Evolutionary conservation across 1,139 yeast species (phyloP), one percentile per base, ranked within the genome.

Genomic region (Magnusiomyces starmeri): DNA sequence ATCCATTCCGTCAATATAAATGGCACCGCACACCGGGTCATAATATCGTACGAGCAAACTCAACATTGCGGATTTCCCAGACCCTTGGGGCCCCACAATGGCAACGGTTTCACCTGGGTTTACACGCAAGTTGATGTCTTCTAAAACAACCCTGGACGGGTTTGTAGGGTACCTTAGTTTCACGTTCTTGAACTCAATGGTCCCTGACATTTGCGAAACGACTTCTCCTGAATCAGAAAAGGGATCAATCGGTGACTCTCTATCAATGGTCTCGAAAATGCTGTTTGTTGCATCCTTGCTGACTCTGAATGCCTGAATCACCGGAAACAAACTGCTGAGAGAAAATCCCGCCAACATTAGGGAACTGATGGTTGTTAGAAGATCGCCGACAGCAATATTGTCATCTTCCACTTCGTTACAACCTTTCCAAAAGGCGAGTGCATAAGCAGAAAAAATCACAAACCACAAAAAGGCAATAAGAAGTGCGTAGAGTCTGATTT

Each of bases 61-160:
- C 0, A 90, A 83, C 34, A 89, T 76, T 0, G 97, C 88, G 4
- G 95, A 85, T 64, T 89, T 89, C 18, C 97, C 97, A 53, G 94
- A 82, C 0, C 97, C 97, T n/a, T 95, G 85, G n/a, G 92, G 88
- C 0, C 97, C 97, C 18, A 88, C 96, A 52, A 89, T 76, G 63
- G 96, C 92, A 4, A 90, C 82, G 52, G 87, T 85, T 51, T 88
- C 83, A n/a, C 92, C 89, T 2, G 85, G 78, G 9, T 74, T 68
- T 32, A 89, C 76, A 10, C 69, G 73, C 50, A 89, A 76, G 40
- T 77, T 72, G 61, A 89, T 75, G 12, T 79, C 77, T 22, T 81
- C 69, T 64, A 90, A 81, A 12, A 89, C 82, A 45, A 70, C 66
- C 50, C 84, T 86, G 53, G 82, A 78, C 14, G 86, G 86, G 55